phyloP scores from a whole-genome alignment of 805 yeast genomes.

The Candida ficus region DNA sequence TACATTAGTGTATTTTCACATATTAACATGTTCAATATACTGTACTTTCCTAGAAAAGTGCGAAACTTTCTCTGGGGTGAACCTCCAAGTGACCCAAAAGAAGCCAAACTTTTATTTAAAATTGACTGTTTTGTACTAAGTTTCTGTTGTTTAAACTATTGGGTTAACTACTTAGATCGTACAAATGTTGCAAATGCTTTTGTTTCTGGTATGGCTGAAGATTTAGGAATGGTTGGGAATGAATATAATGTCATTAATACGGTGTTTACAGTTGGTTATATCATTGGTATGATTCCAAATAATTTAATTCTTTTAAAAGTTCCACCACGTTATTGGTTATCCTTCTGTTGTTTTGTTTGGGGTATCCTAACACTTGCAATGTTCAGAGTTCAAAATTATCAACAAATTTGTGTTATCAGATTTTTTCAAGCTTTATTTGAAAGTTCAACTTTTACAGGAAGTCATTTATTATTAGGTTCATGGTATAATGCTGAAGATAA shows the following conservation, averaged over 20 bases:
- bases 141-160: conserved; percentile 19
- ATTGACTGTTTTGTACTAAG: conserved; percentile 24
- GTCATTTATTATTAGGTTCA: conserved; percentile 48
- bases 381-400: conserved; percentile 40
- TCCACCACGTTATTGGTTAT: conserved; percentile 53
- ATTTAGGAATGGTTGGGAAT: conserved; percentile 40
- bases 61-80: conserved; percentile 22
- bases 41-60: conserved; percentile 11
- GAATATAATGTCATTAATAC: conserved; percentile 50
- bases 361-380: conserved; percentile 48
- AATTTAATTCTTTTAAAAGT: conserved; percentile 46
- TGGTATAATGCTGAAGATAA: conserved; percentile 42
- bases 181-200: conserved; percentile 54
- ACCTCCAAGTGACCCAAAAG: conserved; percentile 20
- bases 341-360: conserved; percentile 52
- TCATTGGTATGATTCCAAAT: conserved; percentile 58
- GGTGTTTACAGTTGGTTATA: conserved; percentile 55
- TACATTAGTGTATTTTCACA: too few species aligned
- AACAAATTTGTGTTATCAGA: conserved; percentile 50
- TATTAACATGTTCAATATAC: conserved; percentile 10
- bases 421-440: conserved; percentile 61
- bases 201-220: conserved; percentile 65
- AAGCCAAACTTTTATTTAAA: conserved; percentile 19
- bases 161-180: conserved; percentile 53
- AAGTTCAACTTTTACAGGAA: conserved; percentile 50